phyloP scores from a whole-genome alignment of 2,329 filamentous ascomycete genomes.

The Ilyonectria mors-panacis region DNA sequence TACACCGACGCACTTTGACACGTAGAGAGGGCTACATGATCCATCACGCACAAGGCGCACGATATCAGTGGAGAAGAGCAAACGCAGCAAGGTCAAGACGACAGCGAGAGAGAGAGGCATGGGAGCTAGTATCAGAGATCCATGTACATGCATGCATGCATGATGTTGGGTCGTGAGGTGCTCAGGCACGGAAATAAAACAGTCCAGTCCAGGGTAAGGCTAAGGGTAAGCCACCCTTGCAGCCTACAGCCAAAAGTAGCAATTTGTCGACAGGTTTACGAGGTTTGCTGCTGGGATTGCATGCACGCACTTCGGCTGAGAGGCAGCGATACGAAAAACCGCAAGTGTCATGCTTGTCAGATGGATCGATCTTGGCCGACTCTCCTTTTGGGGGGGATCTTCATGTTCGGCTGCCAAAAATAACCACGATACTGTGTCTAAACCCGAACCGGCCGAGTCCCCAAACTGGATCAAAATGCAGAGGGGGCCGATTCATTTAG shows the following conservation, averaged over 20 bases:
- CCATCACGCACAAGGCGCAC: background rate
- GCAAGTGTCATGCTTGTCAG: background rate
- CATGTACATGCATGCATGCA: conserved; percentile 15
- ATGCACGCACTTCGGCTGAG: conserved; percentile 2
- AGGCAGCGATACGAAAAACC: conserved; percentile 6
- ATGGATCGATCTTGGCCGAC: background rate
- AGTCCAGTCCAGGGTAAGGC: background rate
- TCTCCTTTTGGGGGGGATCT: background rate
- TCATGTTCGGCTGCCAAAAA: conserved; percentile 1
- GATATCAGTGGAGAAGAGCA: background rate
- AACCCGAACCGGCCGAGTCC: background rate
- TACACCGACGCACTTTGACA: conserved; percentile 4
- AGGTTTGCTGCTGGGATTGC: background rate
- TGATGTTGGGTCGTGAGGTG: background rate
- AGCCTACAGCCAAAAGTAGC: background rate
- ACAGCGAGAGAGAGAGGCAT: background rate
- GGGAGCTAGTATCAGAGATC: background rate
- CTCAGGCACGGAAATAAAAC: background rate
- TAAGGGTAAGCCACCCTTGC: background rate
- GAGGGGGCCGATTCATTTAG: background rate
- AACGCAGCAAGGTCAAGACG: background rate
- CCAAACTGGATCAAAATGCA: background rate
- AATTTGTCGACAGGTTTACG: background rate
- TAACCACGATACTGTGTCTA: background rate
- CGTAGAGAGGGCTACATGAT: background rate